Conservation (phyloP, 2,329 filamentous ascomycete genomes). For the Aspergillus novofumigatus region DNA sequence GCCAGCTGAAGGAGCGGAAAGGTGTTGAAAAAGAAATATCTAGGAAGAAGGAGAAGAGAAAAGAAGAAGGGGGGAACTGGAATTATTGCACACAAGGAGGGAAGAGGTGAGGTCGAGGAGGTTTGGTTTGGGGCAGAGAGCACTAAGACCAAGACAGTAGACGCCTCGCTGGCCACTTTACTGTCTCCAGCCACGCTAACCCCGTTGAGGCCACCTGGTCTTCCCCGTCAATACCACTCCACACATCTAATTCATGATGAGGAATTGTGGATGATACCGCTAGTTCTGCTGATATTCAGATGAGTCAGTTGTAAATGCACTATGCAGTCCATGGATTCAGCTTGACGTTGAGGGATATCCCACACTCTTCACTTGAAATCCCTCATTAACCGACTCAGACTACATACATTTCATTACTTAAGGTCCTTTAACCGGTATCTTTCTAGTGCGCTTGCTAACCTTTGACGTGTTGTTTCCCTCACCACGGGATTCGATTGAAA, state of each 20-base stretch:
- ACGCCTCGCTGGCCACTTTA: conserved; percentile 36
- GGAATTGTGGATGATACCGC: not conserved
- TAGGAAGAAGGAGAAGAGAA: conserved; percentile 21
- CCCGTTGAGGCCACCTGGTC: conserved; percentile 37
- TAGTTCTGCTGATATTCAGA: not conserved
- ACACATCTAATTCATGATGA: not conserved
- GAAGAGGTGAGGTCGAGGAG: conserved; percentile 18
- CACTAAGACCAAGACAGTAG: conserved; percentile 12
- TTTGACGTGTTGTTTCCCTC: no score
- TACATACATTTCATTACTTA: not conserved
- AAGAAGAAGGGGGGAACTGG: conserved; percentile 12
- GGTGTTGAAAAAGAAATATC: conserved; percentile 18
- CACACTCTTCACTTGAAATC: not conserved
- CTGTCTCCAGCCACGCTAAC: conserved; percentile 33
- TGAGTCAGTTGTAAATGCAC: not conserved
- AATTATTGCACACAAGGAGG: conserved; percentile 16
- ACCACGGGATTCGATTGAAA: not conserved
- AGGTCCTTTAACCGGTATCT: not conserved
- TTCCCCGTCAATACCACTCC: not conserved
- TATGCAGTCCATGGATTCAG: not conserved
- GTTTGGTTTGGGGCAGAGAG: conserved; percentile 17
- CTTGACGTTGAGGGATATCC: not conserved
- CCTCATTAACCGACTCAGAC: not conserved
- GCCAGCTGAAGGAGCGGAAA: conserved; percentile 35
- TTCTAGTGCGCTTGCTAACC: no score